Base-by-base conservation (phyloP, 139 green algal genomes). In the Tetraselmis striata region DNA sequence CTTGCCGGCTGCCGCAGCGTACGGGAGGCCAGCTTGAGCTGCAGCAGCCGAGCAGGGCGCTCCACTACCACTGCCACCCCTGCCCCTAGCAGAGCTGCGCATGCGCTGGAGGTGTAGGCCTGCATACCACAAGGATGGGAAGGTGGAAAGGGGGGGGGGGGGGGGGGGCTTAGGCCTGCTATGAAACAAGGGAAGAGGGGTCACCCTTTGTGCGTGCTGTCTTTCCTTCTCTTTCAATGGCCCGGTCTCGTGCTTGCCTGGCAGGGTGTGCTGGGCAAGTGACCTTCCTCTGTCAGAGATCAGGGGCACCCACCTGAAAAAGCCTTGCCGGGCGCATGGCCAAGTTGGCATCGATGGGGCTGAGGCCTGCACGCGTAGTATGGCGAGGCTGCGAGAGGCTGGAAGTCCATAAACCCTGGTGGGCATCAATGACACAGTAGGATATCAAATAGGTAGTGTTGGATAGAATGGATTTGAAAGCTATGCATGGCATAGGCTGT, bases 11-110 rank as follows among this genome's bases (percentile, higher is more conserved):
- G 11, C 59, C 82, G 59, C 28, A 83, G 80, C 28, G 81, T 45
- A 23, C 79, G 79, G 1, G 78, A 32, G 23, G 91, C 92, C 29
- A 95, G 78, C 77, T 89, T 82, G 24, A 98, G 93, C 88, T 97
- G 94, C 75, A 90, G 83, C 79, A 95, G 83, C 18, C 91, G 86
- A 24, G 88, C 85, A 0, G 58, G 45, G 29, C 84, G 81, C 26
- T 79, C 77, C 1, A 79, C 45, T 18, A 67, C 45, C 45, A 67
- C 45, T 18, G 45, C 45, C 45, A 67, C 45, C 45, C 18, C 45
- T 67, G 11, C 45, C 5, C 45, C 45, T 25, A 67, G 11, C 5
- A 67, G 45, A 18, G 45, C 45, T 5, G 45, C 45, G 45, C 45
- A 67, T 5, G 45, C 45, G 45, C 11, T 67, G 45, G 45, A 67